Evolutionary conservation across 2,329 filamentous ascomycete genomes (phyloP), one percentile per base, ranked within the genome.

Genomic region (Dothideomycetes sp.): DNA sequence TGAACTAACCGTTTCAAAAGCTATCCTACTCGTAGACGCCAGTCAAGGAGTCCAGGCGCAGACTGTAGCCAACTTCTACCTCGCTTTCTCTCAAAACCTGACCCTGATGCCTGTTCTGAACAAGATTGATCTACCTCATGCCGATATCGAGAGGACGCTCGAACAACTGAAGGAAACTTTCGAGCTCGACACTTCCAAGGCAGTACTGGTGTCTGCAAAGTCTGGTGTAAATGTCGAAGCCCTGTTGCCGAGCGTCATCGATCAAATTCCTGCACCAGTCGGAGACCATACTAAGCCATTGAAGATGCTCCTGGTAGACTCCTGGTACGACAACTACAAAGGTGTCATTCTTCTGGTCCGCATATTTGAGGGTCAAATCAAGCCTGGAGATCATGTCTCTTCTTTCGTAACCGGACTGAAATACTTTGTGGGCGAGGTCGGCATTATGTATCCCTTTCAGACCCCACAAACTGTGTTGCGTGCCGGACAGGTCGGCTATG

Each of bases 11-110:
- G 8, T 19, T 3, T 8, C 9, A 29, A 27, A 31, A 39, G 89
- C 91, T 1, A 60, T 98, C 44, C 70, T 98, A 38, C 75, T 98
- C 2, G 89, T 98, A 3, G 91, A 98, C 69, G 91, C 89, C 5
- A 94, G 84, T 50, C 91, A 98, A 63, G 91, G 91, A 34, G 80
- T 98, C 2, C 91, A 98, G 65, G 91, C 91, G 4, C 91, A 98
- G 68, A 98, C 91, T 0, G 91, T 98, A 7, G 91, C 91, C 45
- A 98, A 98, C 61, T 98, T 98, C 64, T 95, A 96, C 58, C 77
- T 96, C 17, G 91, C 91, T 5, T 98, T 98, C 62, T 80, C 89
- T 2, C 86, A 96, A 59, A 85, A 86, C 12, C 66, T 98, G 37
- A 73, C 79, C 16, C 73, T 98, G 45, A 77, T 98, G 3, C 91